A percentile compares a stretch with the other conserved stretches of the same genome.
Evolutionary conservation across 495 filamentous ascomycete species (phyloP).

Genomic region (Achaetomiella virescens): DNA sequence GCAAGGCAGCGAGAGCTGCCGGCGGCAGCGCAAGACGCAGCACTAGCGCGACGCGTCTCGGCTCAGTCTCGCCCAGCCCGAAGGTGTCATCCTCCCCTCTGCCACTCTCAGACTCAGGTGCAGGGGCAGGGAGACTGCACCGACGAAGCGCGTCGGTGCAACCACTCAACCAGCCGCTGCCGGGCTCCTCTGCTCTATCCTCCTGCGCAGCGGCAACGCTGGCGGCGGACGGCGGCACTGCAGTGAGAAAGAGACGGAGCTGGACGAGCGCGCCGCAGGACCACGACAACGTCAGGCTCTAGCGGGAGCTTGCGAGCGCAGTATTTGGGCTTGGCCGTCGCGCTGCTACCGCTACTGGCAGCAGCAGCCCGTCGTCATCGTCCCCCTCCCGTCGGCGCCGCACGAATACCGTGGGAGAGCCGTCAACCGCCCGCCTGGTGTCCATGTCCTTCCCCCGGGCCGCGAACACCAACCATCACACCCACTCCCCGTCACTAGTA

Average conservation of each 20-base stretch:
- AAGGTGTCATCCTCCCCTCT: constrained; percentile 5
- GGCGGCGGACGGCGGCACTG: not conserved
- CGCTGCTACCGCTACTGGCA: no score
- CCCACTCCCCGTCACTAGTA: not conserved
- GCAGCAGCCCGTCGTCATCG: not conserved
- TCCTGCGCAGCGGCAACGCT: not conserved
- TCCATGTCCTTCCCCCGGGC: no score
- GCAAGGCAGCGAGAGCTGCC: constrained; percentile 30
- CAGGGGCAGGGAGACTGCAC: constrained; percentile 6
- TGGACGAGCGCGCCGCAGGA: constrained; percentile 19
- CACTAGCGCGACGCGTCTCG: not conserved
- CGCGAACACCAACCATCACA: not conserved
- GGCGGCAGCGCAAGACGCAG: constrained; percentile 18
- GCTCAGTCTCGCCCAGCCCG: not conserved
- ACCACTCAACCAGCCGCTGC: constrained; percentile 10
- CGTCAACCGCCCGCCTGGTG: no score
- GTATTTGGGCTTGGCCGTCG: not conserved
- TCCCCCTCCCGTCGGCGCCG: not conserved
- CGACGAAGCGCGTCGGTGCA: constrained; percentile 27
- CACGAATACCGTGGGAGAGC: no score
- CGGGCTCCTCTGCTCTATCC: no score
- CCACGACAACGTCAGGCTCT: not conserved
- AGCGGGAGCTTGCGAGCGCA: not conserved
- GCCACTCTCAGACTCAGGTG: constrained; percentile 18
- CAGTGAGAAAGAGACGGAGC: constrained; percentile 24